Conservation (phyloP, 305 asterid genomes). For the Fraxinus albicans region DNA sequence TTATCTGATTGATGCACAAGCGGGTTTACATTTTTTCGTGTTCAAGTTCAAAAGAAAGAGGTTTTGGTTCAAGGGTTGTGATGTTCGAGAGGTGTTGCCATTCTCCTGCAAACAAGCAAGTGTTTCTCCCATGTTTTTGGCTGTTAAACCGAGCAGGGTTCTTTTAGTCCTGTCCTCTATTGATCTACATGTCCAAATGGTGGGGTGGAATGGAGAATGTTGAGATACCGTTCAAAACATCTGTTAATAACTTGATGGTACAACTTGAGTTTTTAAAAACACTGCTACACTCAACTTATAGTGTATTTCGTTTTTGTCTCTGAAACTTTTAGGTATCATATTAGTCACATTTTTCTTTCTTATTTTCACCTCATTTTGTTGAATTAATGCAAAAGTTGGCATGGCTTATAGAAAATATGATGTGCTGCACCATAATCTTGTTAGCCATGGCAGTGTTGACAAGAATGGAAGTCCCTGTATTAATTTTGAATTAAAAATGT, state of each 20-base stretch:
- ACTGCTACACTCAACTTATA: neutral
- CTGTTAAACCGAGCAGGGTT: neutral
- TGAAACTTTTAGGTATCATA: neutral
- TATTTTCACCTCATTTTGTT: neutral
- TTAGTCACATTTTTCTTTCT: neutral
- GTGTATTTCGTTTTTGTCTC: neutral
- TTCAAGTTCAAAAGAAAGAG: neutral
- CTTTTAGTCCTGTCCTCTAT: neutral
- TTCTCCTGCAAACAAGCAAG: neutral
- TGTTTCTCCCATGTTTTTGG: neutral
- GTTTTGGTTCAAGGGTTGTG: neutral
- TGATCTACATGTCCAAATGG: neutral
- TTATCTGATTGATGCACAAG: neutral
- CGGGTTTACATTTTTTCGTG: neutral
- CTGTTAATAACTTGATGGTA: neutral
- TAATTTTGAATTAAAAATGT: neutral
- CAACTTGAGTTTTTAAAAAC: neutral
- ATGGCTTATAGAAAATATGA: neutral
- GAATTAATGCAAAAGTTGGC: neutral
- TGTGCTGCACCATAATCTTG: neutral
- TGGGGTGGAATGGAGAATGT: neutral
- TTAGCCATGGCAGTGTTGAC: neutral
- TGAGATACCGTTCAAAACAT: neutral
- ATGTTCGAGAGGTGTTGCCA: neutral
- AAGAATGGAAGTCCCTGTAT: neutral